Base-by-base conservation (phyloP, 2,329 filamentous ascomycete genomes). In the Neonectria magnoliae region DNA sequence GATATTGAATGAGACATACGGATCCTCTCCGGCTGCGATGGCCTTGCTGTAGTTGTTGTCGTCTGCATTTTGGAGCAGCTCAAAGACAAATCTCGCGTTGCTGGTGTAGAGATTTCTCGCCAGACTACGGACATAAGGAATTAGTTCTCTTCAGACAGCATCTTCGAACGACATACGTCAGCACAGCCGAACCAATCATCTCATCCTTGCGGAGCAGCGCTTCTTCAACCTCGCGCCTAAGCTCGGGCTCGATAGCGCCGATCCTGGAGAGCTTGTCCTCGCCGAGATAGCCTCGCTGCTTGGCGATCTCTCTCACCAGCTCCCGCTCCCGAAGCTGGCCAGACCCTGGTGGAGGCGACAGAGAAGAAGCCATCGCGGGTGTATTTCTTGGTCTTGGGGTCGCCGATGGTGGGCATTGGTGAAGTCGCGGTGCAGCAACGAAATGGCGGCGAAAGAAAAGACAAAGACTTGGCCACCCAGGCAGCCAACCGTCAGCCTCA, bases 11-110 rank as follows among this genome's bases (percentile, higher is more conserved):
- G 71, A 68, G 0, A 81, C 69, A 48, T 68, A 77, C 0, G 81
- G 81, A 3, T 57, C 63, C 0, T 63, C 31, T 0, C 73, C 68
- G 0, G 22, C 62, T 0, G 56, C 65, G 5, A 45, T 22, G 0
- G 76, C 75, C 16, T 47, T 70, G 13, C 5, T 60, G 66, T 82
- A 87, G 11, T 62, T 59, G 60, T 85, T 86, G 70, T 87, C 84
- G 48, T 88, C 85, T 5, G 84, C 83, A 68, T 87, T 88, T 64
- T 87, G 85, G 0, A 87, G 77, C 1, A 88, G 70, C 69, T 87
- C 85, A 36, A 85, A 83, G 1, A 87, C 73, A 66, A 87, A 87
- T 33, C 82, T 78, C 0, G 82, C 77, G 6, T 79, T 76, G 52
- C 76, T 82, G 0, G 77, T 73, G 64, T 84, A 83, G 0, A 85